Base-by-base conservation (phyloP, 257 asterid genomes). In the Nyctanthes arbortristis region DNA sequence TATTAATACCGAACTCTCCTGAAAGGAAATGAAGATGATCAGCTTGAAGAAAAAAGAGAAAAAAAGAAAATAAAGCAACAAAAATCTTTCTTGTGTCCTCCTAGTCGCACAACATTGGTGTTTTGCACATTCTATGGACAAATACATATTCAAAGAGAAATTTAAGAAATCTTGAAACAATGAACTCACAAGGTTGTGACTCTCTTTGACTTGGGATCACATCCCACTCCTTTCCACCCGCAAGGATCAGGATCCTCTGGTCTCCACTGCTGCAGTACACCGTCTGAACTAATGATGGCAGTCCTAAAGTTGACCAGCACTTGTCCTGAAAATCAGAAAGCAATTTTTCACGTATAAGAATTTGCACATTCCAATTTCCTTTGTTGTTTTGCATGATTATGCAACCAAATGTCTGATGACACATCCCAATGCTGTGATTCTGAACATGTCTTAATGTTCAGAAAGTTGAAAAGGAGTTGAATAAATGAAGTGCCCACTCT, bases 161-260 rank as follows among this genome's bases (percentile, higher is more conserved):
- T 52, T 47, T 52, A 4, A 31, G 33, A 36, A 24, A 58, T 61
- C 58, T 52, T 73, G 59, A 71, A 67, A 54, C 37, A 65, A 55
- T 36, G 66, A 71, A 86, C 97, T 87, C 84, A 90, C 98, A 92
- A 84, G 66, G 96, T 84, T 81, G 84, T 88, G 63, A 90, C 97
- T 84, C 94, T 84, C 77, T 76, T 85, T 2, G 96, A 83, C 78
- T 87, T 92, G 70, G 73, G 75, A 73, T 90, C 91, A 58, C 98
- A 92, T 77, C 73, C 76, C 65, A 90, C 87, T 80, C 97, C 97
- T 84, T 83, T 90, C 97, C 97, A 92, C 63, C 86, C 76, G 72
- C 97, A 90, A 31, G 96, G 98, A 73, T 92, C 87, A 30, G 80
- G 85, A 35, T 92, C 98, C 82, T 92, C 98, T n/a, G 95, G 98